phyloP scores from a whole-genome alignment of 164 flowering plant genomes.

The Santalum album region DNA sequence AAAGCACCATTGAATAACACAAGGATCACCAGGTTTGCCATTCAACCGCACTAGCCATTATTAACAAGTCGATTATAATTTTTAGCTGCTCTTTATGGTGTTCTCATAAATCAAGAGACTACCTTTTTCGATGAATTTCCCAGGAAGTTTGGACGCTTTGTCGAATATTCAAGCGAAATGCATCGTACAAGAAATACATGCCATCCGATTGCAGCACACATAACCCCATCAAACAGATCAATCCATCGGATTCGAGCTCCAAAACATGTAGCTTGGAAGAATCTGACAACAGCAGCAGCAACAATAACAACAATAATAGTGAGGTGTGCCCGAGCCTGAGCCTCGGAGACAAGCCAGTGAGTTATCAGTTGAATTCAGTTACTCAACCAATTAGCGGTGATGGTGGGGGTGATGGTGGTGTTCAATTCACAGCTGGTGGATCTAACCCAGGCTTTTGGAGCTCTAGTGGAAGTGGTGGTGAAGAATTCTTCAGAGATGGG shows the following conservation, averaged over 20 bases:
- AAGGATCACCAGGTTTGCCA: too few species aligned
- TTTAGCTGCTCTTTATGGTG: too few species aligned
- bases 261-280: constrained; percentile 38
- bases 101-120: too few species aligned
- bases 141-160: constrained; percentile 98
- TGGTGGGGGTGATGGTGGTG: too few species aligned
- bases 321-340: constrained; percentile 6
- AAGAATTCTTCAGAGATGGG: constrained; percentile 10
- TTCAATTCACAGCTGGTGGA: constrained; percentile 5
- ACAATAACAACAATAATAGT: constrained; percentile 12
- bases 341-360: constrained; percentile 9
- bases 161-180: constrained; percentile 64
- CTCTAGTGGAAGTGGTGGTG: not conserved
- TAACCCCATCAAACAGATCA: constrained; percentile 7
- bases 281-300: constrained; percentile 18
- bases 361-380: constrained; percentile 11
- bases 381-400: not conserved
- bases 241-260: constrained; percentile 11
- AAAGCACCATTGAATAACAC: too few species aligned
- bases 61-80: too few species aligned
- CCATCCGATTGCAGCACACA: constrained; percentile 34
- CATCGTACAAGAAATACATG: constrained; percentile 28
- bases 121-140: too few species aligned
- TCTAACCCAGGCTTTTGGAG: constrained; percentile 10
- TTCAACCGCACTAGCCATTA: too few species aligned